Percentiles rank a stretch among this genome's conserved stretches.
These are phyloP conservation scores for Austroboletus novae-zelandiae DNA, from an alignment of 1,284 basidiomycete species.

Conservation along the genomic window DNA sequence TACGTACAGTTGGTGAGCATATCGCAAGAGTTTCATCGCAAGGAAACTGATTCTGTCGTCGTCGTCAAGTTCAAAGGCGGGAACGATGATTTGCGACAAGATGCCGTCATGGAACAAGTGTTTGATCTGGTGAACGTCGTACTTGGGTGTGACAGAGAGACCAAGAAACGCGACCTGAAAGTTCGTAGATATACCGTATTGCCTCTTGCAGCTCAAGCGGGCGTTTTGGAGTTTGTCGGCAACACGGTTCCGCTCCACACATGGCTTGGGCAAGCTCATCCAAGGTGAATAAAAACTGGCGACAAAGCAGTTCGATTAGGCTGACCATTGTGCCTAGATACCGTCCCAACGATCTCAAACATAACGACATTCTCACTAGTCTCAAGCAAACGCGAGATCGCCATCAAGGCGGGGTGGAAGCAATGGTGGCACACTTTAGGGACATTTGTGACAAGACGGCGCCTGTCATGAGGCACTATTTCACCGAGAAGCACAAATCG, in stretches of 20 bases:
- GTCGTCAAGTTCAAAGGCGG: slow-evolving; percentile 82
- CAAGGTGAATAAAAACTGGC: slow-evolving; percentile 41
- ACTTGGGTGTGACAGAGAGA: slow-evolving; percentile 71
- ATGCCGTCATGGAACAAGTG: slow-evolving; percentile 99
- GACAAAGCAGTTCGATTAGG: background rate
- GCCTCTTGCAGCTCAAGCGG: slow-evolving; percentile 79
- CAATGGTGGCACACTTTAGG: slow-evolving; percentile 48
- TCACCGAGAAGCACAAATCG: slow-evolving; percentile 84
- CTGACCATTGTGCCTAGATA: slow-evolving; percentile 34
- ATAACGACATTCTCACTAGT: slow-evolving; percentile 17
- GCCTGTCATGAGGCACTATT: slow-evolving; percentile 93
- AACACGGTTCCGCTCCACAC: slow-evolving; percentile 69
- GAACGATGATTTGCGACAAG: slow-evolving; percentile 90
- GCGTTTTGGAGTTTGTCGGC: slow-evolving; percentile 89
- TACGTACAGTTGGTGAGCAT: slow-evolving; percentile 81
- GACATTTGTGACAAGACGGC: slow-evolving; percentile 58
- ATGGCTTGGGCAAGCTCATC: slow-evolving; percentile 67
- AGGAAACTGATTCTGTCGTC: slow-evolving; percentile 1
- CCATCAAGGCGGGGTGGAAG: slow-evolving; percentile 30
- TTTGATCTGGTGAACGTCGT: slow-evolving; percentile 89
- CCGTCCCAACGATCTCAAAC: slow-evolving; percentile 36
- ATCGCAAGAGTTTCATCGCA: background rate
- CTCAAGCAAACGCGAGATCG: slow-evolving; percentile 31
- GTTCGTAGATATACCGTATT: slow-evolving; percentile 90
- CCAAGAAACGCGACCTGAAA: slow-evolving; percentile 68